These are phyloP conservation scores for Myotisia sp. DNA, from an alignment of 2,329 filamentous ascomycete genomes.

Conservation along the genomic window DNA sequence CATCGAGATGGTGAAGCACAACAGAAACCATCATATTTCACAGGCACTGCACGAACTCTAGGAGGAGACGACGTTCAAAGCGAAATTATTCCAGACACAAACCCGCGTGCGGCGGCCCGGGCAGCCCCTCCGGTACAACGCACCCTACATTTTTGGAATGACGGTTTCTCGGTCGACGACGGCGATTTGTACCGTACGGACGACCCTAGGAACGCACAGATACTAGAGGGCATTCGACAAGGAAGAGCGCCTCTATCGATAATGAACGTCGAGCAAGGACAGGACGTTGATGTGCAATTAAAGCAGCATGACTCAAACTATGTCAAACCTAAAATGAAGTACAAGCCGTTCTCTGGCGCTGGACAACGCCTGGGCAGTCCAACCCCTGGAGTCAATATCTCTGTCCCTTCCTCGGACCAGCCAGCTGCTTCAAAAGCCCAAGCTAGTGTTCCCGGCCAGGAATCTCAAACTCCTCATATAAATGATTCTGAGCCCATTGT, in stretches of 20 bases:
- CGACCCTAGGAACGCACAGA: constrained; percentile 47
- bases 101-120: constrained; percentile 24
- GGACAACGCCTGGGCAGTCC: constrained; percentile 51
- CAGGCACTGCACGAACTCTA: constrained; percentile 48
- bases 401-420: constrained; percentile 20
- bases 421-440: constrained; percentile 14
- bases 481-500: constrained; percentile 45
- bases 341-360: constrained; percentile 46
- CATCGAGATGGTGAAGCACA: constrained; percentile 31
- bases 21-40: constrained; percentile 36
- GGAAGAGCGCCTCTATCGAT: constrained; percentile 49
- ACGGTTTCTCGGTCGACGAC: constrained; percentile 54
- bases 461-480: constrained; percentile 32
- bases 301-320: constrained; percentile 52
- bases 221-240: constrained; percentile 48
- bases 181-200: constrained; percentile 49
- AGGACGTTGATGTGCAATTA: constrained; percentile 52
- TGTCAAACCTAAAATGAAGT: constrained; percentile 48
- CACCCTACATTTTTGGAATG: constrained; percentile 49
- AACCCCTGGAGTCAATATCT: constrained; percentile 38
- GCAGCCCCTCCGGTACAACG: constrained; percentile 40
- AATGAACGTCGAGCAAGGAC: constrained; percentile 47
- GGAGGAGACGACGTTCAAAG: constrained; percentile 51
- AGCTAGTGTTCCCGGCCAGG: constrained; percentile 12
- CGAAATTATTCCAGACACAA: constrained; percentile 40